Percentiles rank a stretch among this genome's conserved stretches.
phyloP scores from a whole-genome alignment of 139 green algal species.

The Gonium pectorale region DNA sequence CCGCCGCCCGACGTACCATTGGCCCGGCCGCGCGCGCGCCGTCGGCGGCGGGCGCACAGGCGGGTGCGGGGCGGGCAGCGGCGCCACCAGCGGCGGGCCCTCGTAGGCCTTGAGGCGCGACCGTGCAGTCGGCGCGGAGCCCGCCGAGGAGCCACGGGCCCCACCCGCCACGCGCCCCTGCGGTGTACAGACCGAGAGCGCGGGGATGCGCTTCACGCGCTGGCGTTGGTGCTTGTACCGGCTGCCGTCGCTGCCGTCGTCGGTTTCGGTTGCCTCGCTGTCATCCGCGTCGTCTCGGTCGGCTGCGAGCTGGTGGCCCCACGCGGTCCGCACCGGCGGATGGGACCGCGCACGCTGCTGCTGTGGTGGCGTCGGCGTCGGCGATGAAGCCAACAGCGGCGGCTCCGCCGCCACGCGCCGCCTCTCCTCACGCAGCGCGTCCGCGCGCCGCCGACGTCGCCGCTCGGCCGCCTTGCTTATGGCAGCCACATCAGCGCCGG shows the following conservation, averaged over 20 bases:
- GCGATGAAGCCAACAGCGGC: too few relatives aligned
- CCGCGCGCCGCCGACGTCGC: too few relatives aligned
- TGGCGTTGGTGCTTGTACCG: too few relatives aligned
- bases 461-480: too few relatives aligned
- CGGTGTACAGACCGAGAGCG: neutral
- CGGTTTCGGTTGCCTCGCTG: neutral
- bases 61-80: neutral
- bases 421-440: too few relatives aligned
- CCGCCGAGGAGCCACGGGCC: neutral
- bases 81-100: neutral
- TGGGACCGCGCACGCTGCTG: neutral
- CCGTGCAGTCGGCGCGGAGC: neutral
- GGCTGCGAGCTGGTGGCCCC: neutral
- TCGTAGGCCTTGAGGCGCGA: neutral
- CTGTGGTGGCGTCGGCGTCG: neutral
- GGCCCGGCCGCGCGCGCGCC: neutral
- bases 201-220: neutral
- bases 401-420: too few relatives aligned
- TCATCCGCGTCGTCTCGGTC: neutral
- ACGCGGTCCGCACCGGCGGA: neutral
- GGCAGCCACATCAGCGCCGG: too few relatives aligned
- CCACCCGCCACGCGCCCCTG: too few relatives aligned
- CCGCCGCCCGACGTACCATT: slow-evolving; percentile 10
- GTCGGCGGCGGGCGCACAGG: neutral
- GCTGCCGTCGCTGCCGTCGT: neutral